A percentile compares a stretch with the other conserved stretches of the same genome.
phyloP scores from a whole-genome alignment of 192 early-diverging fungal genomes.

The Kickxella alabastrina region DNA sequence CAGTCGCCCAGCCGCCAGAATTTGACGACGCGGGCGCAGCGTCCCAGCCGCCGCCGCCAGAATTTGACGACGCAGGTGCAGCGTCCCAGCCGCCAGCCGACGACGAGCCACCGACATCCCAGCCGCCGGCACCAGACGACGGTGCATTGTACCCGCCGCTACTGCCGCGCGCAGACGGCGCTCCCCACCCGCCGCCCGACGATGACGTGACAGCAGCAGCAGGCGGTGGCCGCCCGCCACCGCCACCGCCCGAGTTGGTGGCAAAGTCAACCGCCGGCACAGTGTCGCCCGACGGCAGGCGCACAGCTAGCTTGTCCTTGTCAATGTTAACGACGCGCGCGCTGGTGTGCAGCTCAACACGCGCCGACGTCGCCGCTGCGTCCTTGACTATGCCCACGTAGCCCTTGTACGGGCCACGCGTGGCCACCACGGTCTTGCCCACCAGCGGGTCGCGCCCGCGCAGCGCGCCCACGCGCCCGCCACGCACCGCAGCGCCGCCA shows the following conservation, averaged over 20 bases:
- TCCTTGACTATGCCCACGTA: conserved; percentile 97
- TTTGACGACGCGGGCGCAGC: not conserved
- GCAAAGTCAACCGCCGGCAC: conserved; percentile 47
- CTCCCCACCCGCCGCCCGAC: conserved; percentile 2
- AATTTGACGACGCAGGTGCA: too few relatives aligned
- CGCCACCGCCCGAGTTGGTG: not conserved
- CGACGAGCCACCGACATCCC: too few relatives aligned
- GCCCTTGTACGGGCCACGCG: conserved; percentile 91
- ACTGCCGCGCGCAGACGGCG: not conserved
- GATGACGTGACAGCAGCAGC: too few relatives aligned
- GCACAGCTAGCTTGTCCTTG: conserved; percentile 67
- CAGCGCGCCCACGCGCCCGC: conserved; percentile 42
- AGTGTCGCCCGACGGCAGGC: conserved; percentile 55
- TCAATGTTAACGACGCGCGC: conserved; percentile 75
- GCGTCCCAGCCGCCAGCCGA: not conserved
- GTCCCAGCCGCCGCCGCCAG: not conserved
- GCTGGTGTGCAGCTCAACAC: conserved; percentile 93
- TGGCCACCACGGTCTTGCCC: conserved; percentile 77
- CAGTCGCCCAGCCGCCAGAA: not conserved
- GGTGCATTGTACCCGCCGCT: not conserved
- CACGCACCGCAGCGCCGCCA: conserved; percentile 32
- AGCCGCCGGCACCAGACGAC: conserved; percentile 5
- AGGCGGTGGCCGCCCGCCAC: too few relatives aligned
- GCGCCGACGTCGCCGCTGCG: conserved; percentile 60
- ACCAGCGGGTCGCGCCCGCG: conserved; percentile 54